phyloP scores from a whole-genome alignment of 2,329 filamentous ascomycete species.

The Fusarium subglutinans region DNA sequence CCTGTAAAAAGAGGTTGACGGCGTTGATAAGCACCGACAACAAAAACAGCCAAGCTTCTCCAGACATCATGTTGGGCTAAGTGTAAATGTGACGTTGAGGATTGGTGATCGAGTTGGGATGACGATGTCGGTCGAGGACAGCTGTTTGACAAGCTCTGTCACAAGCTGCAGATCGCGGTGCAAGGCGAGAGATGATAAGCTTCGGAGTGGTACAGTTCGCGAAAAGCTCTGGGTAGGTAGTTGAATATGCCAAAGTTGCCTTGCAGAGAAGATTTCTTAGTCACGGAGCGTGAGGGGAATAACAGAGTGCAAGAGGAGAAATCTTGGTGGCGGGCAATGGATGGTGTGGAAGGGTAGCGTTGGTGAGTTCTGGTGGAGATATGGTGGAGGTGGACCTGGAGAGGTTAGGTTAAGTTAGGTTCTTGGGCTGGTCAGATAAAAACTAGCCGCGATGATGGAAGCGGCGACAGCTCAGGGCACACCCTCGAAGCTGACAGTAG shows the following conservation, averaged over 20 bases:
- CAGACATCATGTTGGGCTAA: conserved; percentile 74
- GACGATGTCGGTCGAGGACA: conserved; percentile 34
- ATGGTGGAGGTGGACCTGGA: conserved; percentile 38
- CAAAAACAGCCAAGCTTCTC: conserved; percentile 98
- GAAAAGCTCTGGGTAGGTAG: background rate
- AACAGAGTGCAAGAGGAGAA: conserved; percentile 35
- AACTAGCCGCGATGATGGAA: conserved; percentile 42
- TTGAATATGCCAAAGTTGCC: conserved; percentile 16
- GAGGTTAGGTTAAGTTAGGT: conserved; percentile 16
- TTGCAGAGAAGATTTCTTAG: conserved; percentile 16
- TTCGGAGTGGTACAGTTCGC: conserved; percentile 17
- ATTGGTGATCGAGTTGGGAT: conserved; percentile 18
- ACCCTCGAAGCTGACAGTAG: conserved; percentile 9
- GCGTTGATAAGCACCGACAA: conserved; percentile 98
- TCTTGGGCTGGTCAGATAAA: conserved; percentile 4
- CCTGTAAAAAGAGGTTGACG: conserved; percentile 99
- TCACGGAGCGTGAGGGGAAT: conserved; percentile 21
- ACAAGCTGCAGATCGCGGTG: conserved; percentile 37
- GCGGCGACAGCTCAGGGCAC: conserved; percentile 30
- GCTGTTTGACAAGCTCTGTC: conserved; percentile 43
- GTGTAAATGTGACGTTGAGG: conserved; percentile 20
- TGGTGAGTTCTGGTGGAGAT: conserved; percentile 40
- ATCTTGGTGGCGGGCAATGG: conserved; percentile 38
- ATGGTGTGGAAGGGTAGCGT: conserved; percentile 40
- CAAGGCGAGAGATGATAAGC: conserved; percentile 27